Evolutionary conservation across 345 rosid genomes (phyloP), one percentile per base, ranked within the genome.

Genomic region (Arabis alpina): DNA sequence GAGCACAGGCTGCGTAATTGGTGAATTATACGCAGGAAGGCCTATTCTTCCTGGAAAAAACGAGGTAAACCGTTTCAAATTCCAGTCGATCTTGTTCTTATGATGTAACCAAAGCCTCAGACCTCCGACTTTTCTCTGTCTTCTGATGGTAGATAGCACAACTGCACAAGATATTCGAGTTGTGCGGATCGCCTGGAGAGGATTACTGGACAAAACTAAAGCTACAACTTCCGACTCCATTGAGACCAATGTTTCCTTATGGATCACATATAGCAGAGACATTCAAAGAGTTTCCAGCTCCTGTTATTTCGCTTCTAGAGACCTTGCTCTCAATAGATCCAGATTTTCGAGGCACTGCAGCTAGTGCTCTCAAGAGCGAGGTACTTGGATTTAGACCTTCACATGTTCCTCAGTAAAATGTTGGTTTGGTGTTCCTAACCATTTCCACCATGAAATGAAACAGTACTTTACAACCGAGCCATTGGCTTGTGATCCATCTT

Each of bases 1-100:
- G 98, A 91, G 97, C 68, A 72, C 87, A 41, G 97, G 98, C 54
- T 93, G 98, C 80, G 86, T 93, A 37, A 85, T 93, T 16, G 97
- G 94, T 52, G 98, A 93, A 74, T 61, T 93, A 58, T 89, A 91
- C 61, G 53, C 86, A 14, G 91, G 97, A 71, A 85, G 82, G 76
- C 97, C 97, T 68, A 86, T 93, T 48, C 78, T 93, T 75, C 94
- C 97, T 4, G 98, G 98, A 25, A 88, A 85, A 79, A 86, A 88
- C 14, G 97, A 93, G 98, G 98, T 93, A 80, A 47, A 23, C 36
- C 58, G 19, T 51, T 42, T 62, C 66, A 36, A 36, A 37, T 47
- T 47, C 61, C 48, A 27, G 32, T 57, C 41, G 11, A 3, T 68
- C 78, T 68, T 53, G 40, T 75, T 61, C 40, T 53, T 54, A 45